Evolutionary conservation across 208 protist genomes (phyloP).

Genomic region (Polymyxa betae): DNA sequence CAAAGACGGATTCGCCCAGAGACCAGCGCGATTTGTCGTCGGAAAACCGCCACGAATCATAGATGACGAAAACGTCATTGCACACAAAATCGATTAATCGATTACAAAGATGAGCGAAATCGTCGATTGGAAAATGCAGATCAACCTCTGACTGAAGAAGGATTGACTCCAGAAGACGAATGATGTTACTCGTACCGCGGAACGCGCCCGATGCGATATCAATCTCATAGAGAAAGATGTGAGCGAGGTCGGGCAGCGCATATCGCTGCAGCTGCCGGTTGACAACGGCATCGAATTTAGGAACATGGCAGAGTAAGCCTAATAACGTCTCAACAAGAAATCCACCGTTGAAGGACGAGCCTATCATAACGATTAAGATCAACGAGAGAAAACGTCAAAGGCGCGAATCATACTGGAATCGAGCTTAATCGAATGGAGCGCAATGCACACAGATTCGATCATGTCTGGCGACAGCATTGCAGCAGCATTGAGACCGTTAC

Average conservation of each 20-base stretch:
- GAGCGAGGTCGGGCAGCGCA: background rate
- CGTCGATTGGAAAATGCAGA: slow-evolving; percentile 36
- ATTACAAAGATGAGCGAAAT: background rate
- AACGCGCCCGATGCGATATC: background rate
- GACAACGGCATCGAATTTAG: background rate
- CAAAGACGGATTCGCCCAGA: slow-evolving; percentile 2
- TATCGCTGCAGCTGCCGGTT: slow-evolving; percentile 2
- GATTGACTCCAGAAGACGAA: background rate
- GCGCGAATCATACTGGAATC: no score
- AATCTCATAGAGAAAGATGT: background rate
- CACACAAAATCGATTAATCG: slow-evolving; percentile 34
- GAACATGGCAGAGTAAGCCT: slow-evolving; percentile 2
- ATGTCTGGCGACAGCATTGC: no score
- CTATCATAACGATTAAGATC: no score
- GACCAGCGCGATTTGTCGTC: background rate
- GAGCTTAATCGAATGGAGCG: no score
- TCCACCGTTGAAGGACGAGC: no score
- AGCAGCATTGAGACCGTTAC: no score
- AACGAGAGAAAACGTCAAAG: no score
- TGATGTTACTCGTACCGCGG: background rate
- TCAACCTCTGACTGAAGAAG: background rate
- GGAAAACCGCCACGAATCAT: background rate
- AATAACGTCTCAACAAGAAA: background rate
- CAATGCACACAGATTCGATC: no score
- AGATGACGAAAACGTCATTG: slow-evolving; percentile 15